phyloP scores from a whole-genome alignment of 352 stramenopile genomes.

The Salisapilia sapeloensis region DNA sequence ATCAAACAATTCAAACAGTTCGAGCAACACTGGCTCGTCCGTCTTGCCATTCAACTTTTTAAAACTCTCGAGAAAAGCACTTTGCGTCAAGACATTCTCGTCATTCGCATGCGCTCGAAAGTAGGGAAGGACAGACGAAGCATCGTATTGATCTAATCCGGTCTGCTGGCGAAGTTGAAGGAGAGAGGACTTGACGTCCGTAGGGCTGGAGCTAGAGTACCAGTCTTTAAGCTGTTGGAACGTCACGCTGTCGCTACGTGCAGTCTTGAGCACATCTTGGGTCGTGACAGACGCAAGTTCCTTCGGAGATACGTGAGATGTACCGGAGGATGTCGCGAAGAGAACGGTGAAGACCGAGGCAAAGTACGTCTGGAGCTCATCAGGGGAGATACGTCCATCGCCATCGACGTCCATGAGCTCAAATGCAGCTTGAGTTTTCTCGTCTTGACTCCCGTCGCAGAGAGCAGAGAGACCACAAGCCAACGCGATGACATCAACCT shows the following conservation, averaged over 20 bases:
- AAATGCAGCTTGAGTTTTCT: conserved; percentile 73
- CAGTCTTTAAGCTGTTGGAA: conserved; percentile 8
- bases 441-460: conserved; percentile 53
- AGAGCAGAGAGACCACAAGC: conserved; percentile 71
- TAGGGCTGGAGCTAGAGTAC: conserved; percentile 4
- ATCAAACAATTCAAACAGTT: conserved; percentile 76
- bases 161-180: too few relatives aligned
- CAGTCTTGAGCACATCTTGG: conserved; percentile 35
- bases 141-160: too few relatives aligned
- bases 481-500: conserved; percentile 77
- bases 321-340: conserved; percentile 42
- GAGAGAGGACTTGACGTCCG: conserved; percentile 11
- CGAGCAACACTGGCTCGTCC: conserved; percentile 29
- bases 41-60: conserved; percentile 42
- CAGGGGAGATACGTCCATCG: conserved; percentile 61
- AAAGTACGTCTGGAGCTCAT: conserved; percentile 81
- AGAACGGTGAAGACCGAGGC: conserved; percentile 71
- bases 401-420: conserved; percentile 79
- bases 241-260: conserved; percentile 48
- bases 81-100: conserved; percentile 38
- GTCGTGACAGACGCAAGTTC: conserved; percentile 56
- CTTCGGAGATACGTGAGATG: conserved; percentile 31
- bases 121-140: too few relatives aligned
- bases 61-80: conserved; percentile 69
- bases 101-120: conserved; percentile 53